These are phyloP conservation scores for Nannizziopsis barbatae DNA, from an alignment of 2,329 filamentous ascomycete species.

Conservation along the genomic window DNA sequence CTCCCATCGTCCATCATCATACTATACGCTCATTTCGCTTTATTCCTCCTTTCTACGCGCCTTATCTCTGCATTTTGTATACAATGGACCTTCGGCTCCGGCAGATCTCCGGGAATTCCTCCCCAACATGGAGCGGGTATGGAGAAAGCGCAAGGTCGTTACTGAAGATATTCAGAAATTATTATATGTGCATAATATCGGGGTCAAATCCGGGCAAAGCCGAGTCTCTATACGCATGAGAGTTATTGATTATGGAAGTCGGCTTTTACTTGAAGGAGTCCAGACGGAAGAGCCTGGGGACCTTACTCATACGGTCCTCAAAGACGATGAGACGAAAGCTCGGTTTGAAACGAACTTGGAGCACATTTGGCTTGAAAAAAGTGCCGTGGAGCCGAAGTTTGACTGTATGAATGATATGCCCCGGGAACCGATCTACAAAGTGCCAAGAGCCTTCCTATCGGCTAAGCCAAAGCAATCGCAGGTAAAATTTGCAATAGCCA, in stretches of 20 bases:
- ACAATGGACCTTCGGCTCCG: conserved; percentile 53
- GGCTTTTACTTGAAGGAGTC: conserved; percentile 30
- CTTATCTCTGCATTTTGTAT: conserved; percentile 56
- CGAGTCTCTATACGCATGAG: conserved; percentile 21
- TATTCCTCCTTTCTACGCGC: conserved; percentile 58
- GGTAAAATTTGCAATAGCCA: conserved; percentile 30
- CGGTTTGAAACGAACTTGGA: conserved; percentile 42
- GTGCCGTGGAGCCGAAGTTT: conserved; percentile 25
- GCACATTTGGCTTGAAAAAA: conserved; percentile 35
- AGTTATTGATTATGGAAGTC: conserved; percentile 33
- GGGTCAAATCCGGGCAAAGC: conserved; percentile 7
- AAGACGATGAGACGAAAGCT: conserved; percentile 40
- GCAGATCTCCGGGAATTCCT: conserved; percentile 53
- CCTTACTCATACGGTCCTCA: conserved; percentile 20
- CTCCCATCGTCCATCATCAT: conserved; percentile 24
- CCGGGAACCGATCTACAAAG: conserved; percentile 27
- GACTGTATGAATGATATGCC: conserved; percentile 27
- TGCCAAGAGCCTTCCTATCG: conserved; percentile 6
- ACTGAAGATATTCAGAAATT: conserved; percentile 55
- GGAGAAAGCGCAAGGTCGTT: conserved; percentile 59
- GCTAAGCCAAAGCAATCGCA: conserved; percentile 31
- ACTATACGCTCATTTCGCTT: conserved; percentile 49
- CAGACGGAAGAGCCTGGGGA: conserved; percentile 5
- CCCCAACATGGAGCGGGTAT: conserved; percentile 54
- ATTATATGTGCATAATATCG: conserved; percentile 47